Evolutionary conservation across 306 rosid genomes (phyloP).

Genomic region (Lathyrus oleraceus): DNA sequence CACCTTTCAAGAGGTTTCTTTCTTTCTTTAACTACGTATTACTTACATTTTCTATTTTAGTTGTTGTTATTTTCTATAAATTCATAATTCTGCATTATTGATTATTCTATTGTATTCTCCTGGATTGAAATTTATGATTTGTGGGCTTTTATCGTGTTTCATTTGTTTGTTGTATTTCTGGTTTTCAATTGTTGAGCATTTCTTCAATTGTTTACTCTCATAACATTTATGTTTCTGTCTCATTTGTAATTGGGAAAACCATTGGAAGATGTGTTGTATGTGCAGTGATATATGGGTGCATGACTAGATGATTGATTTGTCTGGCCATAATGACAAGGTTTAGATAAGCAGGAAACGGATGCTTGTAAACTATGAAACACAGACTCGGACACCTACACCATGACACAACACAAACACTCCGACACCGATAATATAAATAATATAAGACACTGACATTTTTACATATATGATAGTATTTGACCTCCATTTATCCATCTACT

Average conservation of each 20-base stretch:
- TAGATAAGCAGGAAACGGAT: neutral
- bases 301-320: constrained; percentile 1
- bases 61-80: neutral
- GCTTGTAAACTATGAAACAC: neutral
- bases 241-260: neutral
- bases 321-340: neutral
- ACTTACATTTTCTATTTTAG: neutral
- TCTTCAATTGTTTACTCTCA: neutral
- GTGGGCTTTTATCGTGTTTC: constrained; percentile 7
- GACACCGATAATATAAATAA: too few species aligned
- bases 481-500: too few species aligned
- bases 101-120: too few species aligned
- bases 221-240: neutral
- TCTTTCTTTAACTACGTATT: neutral
- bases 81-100: neutral
- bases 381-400: too few species aligned
- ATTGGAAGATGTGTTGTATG: neutral
- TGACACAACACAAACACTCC: too few species aligned
- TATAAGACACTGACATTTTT: too few species aligned
- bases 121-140: neutral
- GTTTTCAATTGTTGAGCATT: neutral
- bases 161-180: neutral
- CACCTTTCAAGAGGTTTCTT: constrained; percentile 64
- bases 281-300: neutral
- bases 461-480: too few species aligned